These are phyloP conservation scores for Atalantia buxifolia DNA, from an alignment of 345 rosid species.

Conservation along the genomic window DNA sequence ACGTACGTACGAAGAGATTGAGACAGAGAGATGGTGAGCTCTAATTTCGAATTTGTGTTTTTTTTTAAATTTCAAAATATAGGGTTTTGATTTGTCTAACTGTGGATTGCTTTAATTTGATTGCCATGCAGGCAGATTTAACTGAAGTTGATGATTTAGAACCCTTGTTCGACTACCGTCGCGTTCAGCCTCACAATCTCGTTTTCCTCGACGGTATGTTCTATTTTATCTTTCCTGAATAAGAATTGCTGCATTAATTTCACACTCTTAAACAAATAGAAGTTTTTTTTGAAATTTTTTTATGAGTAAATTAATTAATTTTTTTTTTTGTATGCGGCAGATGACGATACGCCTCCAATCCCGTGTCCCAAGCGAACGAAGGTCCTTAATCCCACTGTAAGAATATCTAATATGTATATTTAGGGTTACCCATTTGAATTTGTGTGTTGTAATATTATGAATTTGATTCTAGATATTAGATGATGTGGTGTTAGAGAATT, in stretches of 20 bases:
- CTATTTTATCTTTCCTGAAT: not conserved
- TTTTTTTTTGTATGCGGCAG: constrained; percentile 12
- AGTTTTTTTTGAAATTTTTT: not conserved
- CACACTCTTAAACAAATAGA: not conserved
- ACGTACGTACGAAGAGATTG: not conserved
- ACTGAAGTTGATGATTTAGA: constrained; percentile 71
- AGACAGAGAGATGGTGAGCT: too few species aligned
- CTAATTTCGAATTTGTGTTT: not conserved
- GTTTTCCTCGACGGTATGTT: constrained; percentile 46
- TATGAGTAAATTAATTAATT: not conserved
- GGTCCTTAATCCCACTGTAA: constrained; percentile 16
- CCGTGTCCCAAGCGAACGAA: constrained; percentile 21
- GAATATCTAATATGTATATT: constrained; percentile 5
- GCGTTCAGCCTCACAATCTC: constrained; percentile 59
- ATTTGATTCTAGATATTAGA: not conserved
- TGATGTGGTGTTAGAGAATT: not conserved
- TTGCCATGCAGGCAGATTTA: constrained; percentile 44
- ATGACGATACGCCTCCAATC: constrained; percentile 22
- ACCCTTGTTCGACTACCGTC: constrained; percentile 66
- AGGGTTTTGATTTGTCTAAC: not conserved
- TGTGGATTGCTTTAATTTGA: not conserved
- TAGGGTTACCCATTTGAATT: not conserved
- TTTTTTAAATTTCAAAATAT: not conserved
- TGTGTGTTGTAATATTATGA: not conserved
- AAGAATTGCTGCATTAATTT: not conserved